Base-by-base conservation (phyloP, 73 alveolate genomes). In the Paraurostyla sp. region DNA sequence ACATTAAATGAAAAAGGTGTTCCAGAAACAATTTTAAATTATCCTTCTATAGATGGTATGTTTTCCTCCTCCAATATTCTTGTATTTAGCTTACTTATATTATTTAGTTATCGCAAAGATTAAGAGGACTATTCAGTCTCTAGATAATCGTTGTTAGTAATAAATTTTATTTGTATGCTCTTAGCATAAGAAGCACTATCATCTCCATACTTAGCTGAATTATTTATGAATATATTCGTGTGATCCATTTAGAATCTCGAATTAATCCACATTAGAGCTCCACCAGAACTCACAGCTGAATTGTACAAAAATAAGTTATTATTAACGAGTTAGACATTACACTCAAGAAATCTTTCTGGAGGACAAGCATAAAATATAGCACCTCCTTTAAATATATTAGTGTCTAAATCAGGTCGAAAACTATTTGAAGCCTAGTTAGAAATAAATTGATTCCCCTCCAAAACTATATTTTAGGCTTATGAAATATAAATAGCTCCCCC, bases 161-260 rank as follows among this genome's bases (percentile, higher is more conserved):
- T 56, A 23, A 56, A 56, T 56, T 13, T 23, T 16, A 56, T 16
- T 23, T 56, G 11, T 32, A n/a, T n/a, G n/a, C n/a, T n/a, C n/a
- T n/a, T n/a, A n/a, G 92, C 71, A 82, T 18, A 65, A 30, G 89
- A 65, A 22, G 91, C 73, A 20, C n/a, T 25, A 68, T 82, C 92
- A 0, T 22, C 51, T n/a, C 90, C 92, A 43, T 82, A 82, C 9
- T 15, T 0, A 0, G 92, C 92, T 18, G 92, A 20, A 40, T 82
- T 82, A 33, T 82, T 82, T n/a, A 22, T 20, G 40, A 82, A 82
- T 0, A 71, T 3, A 58, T 52, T 58, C 13, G 73, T 56, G 22
- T 23, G 15, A 22, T 56, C 73, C 22, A 16, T 36, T 16, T 9
- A 16, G 33, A 16, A 56, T 13, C 15, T 13, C 11, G 23, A 16